Base-by-base conservation (phyloP, 1,284 basidiomycete genomes). In the Trametes pubescens region DNA sequence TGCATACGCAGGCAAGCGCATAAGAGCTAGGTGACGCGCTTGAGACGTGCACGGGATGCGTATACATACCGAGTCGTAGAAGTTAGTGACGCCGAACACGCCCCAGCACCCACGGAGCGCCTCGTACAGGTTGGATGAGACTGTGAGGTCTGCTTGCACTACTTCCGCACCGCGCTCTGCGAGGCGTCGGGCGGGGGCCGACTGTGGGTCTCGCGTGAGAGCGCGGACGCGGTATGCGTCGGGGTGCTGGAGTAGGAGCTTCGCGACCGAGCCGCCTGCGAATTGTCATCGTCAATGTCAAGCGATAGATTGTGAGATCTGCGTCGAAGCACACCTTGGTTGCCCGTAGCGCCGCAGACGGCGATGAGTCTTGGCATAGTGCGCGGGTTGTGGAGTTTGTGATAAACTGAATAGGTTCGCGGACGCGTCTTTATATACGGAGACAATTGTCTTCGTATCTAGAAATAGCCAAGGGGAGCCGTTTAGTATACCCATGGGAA, bases 51-150 rank as follows among this genome's bases (percentile, higher is more conserved):
- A 8, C 24, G n/a, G 9, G 35, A 53, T 5, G 22, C 26, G 29
- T 4, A 52, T 22, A 53, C 70, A 38, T 32, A 72, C 71, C 16
- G 69, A 64, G 58, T 72, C 71, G 58, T 72, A 72, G 66, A 72
- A 72, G 54, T 72, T 71, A 4, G 71, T 72, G 11, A 72, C 71
- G 11, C 68, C 71, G 21, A 72, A 72, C n/a, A 72, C 69, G 10
- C 71, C 71, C 71, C 71, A 72, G 48, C 71, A 72, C 14, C 56
- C 69, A 5, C 61, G 61, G 2, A 72, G 63, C 3, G 71, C 71
- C 4, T 48, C 59, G 1, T 32, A 35, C 11, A 72, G 57, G 48
- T 69, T 62, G 1, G 60, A 40, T 3, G 68, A 68, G 10, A 67
- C 38, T 16, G 69, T 69, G 13, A 72, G 59, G 61, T 72, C 71